phyloP scores from a whole-genome alignment of 1,139 yeast species.

The Yamadazyma dendronema region DNA sequence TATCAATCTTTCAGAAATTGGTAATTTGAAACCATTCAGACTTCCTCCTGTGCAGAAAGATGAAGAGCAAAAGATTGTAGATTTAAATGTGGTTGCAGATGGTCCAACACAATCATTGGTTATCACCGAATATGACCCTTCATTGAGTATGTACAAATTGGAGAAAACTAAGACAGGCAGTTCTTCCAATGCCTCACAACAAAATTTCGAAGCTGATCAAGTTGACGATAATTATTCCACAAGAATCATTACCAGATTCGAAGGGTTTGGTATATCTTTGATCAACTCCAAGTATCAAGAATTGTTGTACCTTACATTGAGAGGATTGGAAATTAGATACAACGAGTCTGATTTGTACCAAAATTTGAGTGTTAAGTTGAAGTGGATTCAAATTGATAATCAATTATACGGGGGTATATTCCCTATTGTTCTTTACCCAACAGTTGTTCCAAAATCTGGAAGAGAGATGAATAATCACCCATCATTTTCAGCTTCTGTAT shows the following conservation, averaged over 20 bases:
- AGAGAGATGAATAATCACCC: slow-evolving; percentile 89
- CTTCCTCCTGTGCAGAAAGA: slow-evolving; percentile 48
- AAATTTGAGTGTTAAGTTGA: slow-evolving; percentile 73
- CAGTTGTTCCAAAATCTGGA: slow-evolving; percentile 81
- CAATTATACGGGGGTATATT: slow-evolving; percentile 85
- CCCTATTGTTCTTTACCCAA: slow-evolving; percentile 90
- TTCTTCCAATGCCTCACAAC: slow-evolving; percentile 26
- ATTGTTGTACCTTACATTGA: slow-evolving; percentile 72
- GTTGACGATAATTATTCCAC: slow-evolving; percentile 68
- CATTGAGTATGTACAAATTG: slow-evolving; percentile 68
- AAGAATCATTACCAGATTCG: slow-evolving; percentile 62
- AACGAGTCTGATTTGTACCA: slow-evolving; percentile 85
- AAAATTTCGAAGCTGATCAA: slow-evolving; percentile 63
- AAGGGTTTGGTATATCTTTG: slow-evolving; percentile 87
- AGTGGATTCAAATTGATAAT: slow-evolving; percentile 95
- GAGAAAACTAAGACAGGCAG: slow-evolving; percentile 27
- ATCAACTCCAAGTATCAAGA: slow-evolving; percentile 73
- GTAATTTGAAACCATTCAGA: slow-evolving; percentile 84
- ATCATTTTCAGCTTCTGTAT: slow-evolving; percentile 78
- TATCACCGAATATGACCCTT: slow-evolving; percentile 78
- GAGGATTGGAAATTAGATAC: slow-evolving; percentile 79
- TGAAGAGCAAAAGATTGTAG: slow-evolving; percentile 57
- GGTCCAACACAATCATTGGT: slow-evolving; percentile 92
- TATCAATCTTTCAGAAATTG: slow-evolving; percentile 88
- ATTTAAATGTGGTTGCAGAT: slow-evolving; percentile 90